Conservation (phyloP, 2,329 filamentous ascomycete genomes). For the Nemania abortiva region DNA sequence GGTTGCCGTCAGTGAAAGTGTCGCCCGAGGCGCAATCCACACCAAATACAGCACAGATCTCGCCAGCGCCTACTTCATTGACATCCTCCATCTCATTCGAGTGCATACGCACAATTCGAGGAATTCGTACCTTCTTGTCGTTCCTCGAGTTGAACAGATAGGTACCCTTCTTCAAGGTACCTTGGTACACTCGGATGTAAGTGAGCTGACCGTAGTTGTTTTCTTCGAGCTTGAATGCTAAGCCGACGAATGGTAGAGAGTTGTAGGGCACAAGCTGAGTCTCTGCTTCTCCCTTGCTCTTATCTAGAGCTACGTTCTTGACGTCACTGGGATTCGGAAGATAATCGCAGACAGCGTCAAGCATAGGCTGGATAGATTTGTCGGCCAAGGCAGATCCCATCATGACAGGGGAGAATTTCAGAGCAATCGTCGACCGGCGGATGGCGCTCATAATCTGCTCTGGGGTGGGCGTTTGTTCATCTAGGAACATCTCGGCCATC, state of each 20-base stretch:
- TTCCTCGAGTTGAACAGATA: constrained; percentile 94
- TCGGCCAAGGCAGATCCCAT: constrained; percentile 97
- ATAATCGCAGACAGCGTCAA: constrained; percentile 96
- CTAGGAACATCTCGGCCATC: constrained; percentile 94
- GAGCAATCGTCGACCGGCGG: constrained; percentile 85
- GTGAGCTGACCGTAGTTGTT: constrained; percentile 98
- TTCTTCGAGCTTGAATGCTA: constrained; percentile 99
- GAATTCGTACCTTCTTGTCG: constrained; percentile 96
- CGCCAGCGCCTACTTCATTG: constrained; percentile 89
- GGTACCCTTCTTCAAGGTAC: constrained; percentile 85
- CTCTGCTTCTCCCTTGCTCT: constrained; percentile 78
- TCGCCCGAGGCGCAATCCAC: constrained; percentile 98
- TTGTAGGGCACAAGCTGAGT: constrained; percentile 95
- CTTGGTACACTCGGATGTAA: constrained; percentile 98
- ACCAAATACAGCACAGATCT: constrained; percentile 98
- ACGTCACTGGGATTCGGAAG: constrained; percentile 92
- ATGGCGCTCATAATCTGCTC: constrained; percentile 93
- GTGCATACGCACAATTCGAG: constrained; percentile 98
- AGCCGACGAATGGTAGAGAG: constrained; percentile 90
- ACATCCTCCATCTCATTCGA: constrained; percentile 99
- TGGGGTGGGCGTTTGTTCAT: constrained; percentile 82
- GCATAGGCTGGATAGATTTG: constrained; percentile 95
- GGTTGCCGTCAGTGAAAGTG: constrained; percentile 93
- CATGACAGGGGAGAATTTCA: constrained; percentile 93
- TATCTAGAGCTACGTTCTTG: constrained; percentile 89